Conservation (phyloP, 768 basidiomycete species). For the Macrocybe gigantea region DNA sequence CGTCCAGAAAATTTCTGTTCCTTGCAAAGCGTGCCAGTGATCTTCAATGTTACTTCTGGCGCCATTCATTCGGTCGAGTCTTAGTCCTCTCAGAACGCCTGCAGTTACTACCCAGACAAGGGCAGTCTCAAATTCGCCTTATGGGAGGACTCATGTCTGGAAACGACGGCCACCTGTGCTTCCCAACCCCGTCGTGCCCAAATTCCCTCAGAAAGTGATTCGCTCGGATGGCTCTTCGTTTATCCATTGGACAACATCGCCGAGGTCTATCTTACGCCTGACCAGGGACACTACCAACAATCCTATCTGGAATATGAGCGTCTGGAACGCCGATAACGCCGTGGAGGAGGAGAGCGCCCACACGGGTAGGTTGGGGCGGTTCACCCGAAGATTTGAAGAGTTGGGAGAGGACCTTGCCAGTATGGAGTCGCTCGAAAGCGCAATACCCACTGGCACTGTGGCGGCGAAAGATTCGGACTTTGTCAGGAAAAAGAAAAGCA, state of each 20-base stretch:
- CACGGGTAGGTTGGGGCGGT: conserved; percentile 76
- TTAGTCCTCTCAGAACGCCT: too few relatives aligned
- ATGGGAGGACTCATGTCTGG: conserved; percentile 82
- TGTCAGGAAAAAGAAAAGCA: too few relatives aligned
- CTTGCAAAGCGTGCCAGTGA: too few relatives aligned
- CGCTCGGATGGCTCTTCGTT: conserved; percentile 88
- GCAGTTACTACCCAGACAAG: conserved; percentile 16
- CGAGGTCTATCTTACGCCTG: conserved; percentile 66
- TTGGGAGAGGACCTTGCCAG: conserved; percentile 28
- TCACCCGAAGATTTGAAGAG: conserved; percentile 66
- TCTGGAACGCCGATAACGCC: conserved; percentile 41
- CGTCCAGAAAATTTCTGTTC: too few relatives aligned
- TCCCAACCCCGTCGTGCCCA: conserved; percentile 80
- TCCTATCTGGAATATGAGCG: conserved; percentile 76
- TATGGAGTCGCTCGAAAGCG: conserved; percentile 29
- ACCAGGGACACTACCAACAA: conserved; percentile 89
- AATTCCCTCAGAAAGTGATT: conserved; percentile 80
- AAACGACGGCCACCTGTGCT: conserved; percentile 60
- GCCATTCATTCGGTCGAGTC: too few relatives aligned
- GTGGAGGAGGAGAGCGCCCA: conserved; percentile 67
- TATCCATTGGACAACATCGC: conserved; percentile 85
- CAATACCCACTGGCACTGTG: too few relatives aligned
- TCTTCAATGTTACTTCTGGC: too few relatives aligned
- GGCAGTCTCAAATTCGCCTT: conserved; percentile 64
- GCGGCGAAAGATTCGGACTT: too few relatives aligned